phyloP scores from a whole-genome alignment of 2,329 filamentous ascomycete species.

The Colletotrichum higginsianum region DNA sequence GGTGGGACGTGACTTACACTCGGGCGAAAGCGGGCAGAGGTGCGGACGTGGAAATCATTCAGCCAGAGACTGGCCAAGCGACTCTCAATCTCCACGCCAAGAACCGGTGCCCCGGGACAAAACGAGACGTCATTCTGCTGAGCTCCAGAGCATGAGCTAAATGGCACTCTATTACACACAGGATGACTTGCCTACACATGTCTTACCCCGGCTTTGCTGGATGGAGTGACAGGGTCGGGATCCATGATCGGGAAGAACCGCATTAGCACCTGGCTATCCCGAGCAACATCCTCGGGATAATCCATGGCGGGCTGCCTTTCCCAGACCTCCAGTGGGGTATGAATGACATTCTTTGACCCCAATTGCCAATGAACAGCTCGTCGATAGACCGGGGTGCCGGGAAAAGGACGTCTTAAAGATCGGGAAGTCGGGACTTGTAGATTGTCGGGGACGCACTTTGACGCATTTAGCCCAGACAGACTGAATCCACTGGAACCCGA shows the following conservation, averaged over 20 bases:
- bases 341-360: slow-evolving; percentile 16
- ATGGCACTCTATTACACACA: slow-evolving; percentile 15
- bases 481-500: slow-evolving; percentile 27
- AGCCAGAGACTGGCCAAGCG: background rate
- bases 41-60: background rate
- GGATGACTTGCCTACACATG: slow-evolving; percentile 29
- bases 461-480: slow-evolving; percentile 32
- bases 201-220: slow-evolving; percentile 41
- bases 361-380: slow-evolving; percentile 36
- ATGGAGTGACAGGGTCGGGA: slow-evolving; percentile 39
- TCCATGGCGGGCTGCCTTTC: slow-evolving; percentile 35
- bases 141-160: slow-evolving; percentile 18
- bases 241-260: slow-evolving; percentile 43
- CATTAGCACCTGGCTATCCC: slow-evolving; percentile 40
- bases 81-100: slow-evolving; percentile 11
- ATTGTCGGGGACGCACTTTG: slow-evolving; percentile 40
- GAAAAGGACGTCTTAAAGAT: slow-evolving; percentile 37
- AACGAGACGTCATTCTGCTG: slow-evolving; percentile 27
- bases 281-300: slow-evolving; percentile 42
- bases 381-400: slow-evolving; percentile 36
- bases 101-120: slow-evolving; percentile 13
- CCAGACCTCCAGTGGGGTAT: slow-evolving; percentile 32
- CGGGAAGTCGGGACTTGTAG: slow-evolving; percentile 35
- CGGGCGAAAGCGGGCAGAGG: slow-evolving; percentile 19
- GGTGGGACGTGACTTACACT: background rate